Base-by-base conservation (phyloP, 2,329 filamentous ascomycete species). In the Arachnomyces sp. region DNA sequence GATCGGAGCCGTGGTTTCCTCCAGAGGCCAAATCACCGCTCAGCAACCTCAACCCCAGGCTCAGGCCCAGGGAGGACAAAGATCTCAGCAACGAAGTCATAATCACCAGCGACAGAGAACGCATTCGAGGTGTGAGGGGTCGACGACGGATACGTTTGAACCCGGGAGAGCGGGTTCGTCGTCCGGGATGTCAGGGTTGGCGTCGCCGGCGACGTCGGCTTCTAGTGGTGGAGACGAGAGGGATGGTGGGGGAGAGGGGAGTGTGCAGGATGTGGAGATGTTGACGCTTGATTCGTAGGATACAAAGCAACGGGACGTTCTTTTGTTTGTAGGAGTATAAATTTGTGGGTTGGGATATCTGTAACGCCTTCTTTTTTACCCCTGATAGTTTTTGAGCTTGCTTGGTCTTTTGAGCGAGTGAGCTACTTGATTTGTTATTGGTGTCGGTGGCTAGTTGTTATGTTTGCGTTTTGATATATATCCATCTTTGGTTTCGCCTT, bases 1-100 rank as follows among this genome's bases (percentile, higher is more conserved):
- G 16, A 72, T 86, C 38, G 60, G 63, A 29, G 63, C 9, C 21
- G 21, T 25, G 66, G 44, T 44, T 65, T 21, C 65, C 66, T 57
- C 57, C 59, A 7, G 17, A 14, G n/a, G 14, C 12, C 12, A n/a
- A 14, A 4, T 18, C 13, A 14, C 14, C 13, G 14, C 7, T 7
- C 17, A 35, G 12, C 33, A 15, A 14, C 14, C 4, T 5, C 13
- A n/a, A 14, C 13, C 5, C 7, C 33, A 15, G 16, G 13, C 4
- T 5, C 15, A 52, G 44, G 16, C 44, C 54, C 7, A 45, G 44
- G 8, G 61, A 61, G 34, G 51, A 50, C 14, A 49, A 9, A 25
- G 44, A 17, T 37, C 43, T n/a, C 36, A 53, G 16, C 43, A 42
- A 7, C 38, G 36, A 13, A 31, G 46, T 5, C 57, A 48, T n/a